Evolutionary conservation across 1,284 basidiomycete genomes (phyloP), one percentile per base, ranked within the genome.

Genomic region (Heterobasidion occidentale): DNA sequence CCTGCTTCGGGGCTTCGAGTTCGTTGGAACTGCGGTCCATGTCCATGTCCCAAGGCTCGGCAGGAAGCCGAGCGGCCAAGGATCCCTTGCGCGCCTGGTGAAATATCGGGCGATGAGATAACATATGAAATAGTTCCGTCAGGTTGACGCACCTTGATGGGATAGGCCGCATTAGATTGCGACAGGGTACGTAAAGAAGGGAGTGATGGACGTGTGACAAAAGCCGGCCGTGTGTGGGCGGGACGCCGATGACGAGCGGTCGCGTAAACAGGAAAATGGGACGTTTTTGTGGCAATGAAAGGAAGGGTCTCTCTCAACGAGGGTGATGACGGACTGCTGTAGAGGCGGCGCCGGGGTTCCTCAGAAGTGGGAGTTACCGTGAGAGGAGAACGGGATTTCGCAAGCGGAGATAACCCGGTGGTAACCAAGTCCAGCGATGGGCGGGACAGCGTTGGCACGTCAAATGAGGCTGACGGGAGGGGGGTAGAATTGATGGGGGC

Each of bases 171-270:
- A 62, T 80, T 79, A 71, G 80, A 78, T 53, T 76, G 73, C 7
- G 84, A 75, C 20, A 88, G 77, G 1, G 78, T 76, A 62, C 78
- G 69, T 19, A 88, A 67, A 0, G 84, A 84, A 0, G 86, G 86
- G n/a, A 88, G 64, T 9, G 85, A 86, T 17, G 86, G 86, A 17
- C 81, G 78, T 4, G 77, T 59, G 7, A 69, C 61, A 59, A 86
- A 84, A 0, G 84, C 84, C 27, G 81, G 84, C 51, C 75, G 76
- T 53, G 79, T 79, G 61, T 80, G 67, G 0, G 84, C 85, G 14
- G 84, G 80, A 35, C 76, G 74, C 17, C 67, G 65, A 57, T 76
- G 74, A 0, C 68, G 74, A 67, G 11, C 73, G 68, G 8, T 51
- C 60, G 55, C 61, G 51, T 59, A 62, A 27, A 58, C 56, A 15